These are phyloP conservation scores for Rhodamnia rubescens DNA, from an alignment of 345 rosid genomes.

Conservation along the genomic window DNA sequence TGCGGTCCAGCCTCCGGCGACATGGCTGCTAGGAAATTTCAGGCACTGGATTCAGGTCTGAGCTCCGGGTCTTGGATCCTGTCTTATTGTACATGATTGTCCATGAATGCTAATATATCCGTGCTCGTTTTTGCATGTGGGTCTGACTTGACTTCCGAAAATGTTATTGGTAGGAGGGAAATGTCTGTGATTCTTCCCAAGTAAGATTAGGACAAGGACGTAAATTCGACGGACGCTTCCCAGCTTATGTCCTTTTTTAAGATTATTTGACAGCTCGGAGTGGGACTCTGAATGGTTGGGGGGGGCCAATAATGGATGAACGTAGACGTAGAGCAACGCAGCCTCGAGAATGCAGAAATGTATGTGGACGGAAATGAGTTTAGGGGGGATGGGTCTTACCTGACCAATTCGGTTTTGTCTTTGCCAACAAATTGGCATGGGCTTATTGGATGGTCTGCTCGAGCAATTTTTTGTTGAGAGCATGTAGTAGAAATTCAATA, in stretches of 20 bases:
- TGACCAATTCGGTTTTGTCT: background rate
- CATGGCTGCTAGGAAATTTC: slow-evolving; percentile 14
- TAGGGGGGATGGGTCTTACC: background rate
- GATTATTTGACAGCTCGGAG: background rate
- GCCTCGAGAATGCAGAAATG: background rate
- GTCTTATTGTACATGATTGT: slow-evolving; percentile 14
- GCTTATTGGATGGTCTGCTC: background rate
- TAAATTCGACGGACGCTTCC: background rate
- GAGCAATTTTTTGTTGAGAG: too few relatives aligned
- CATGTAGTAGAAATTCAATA: too few relatives aligned
- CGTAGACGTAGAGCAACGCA: background rate
- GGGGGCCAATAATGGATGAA: background rate
- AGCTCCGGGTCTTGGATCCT: background rate
- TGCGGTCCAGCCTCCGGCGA: slow-evolving; percentile 25
- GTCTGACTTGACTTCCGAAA: background rate
- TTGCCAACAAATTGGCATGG: background rate
- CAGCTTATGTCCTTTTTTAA: background rate
- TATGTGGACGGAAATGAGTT: background rate
- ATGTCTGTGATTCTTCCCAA: background rate
- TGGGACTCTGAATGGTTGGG: background rate
- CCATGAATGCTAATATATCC: background rate
- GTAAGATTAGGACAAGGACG: background rate
- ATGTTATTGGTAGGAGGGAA: background rate
- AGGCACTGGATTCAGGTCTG: background rate
- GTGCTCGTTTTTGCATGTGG: background rate